These are phyloP conservation scores for Laetiporus sulphureus DNA, from an alignment of 1,284 basidiomycete genomes.

Conservation along the genomic window DNA sequence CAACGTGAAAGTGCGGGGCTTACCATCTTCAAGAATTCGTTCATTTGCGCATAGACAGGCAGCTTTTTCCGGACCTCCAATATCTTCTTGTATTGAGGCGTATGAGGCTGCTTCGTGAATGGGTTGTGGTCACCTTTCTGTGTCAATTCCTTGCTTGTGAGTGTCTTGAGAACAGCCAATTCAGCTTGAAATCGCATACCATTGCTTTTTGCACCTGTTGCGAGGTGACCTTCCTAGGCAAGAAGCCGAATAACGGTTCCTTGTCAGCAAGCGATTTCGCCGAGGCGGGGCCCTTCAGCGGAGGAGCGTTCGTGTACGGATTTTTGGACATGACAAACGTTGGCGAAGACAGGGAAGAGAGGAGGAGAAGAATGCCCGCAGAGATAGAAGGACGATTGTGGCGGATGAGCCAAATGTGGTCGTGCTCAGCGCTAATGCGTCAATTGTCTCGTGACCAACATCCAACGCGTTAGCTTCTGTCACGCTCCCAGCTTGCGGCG, in stretches of 20 bases:
- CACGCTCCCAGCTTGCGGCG: constrained; percentile 1
- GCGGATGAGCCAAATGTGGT: neutral
- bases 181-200: constrained; percentile 40
- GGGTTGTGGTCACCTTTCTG: constrained; percentile 85
- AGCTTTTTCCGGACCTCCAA: constrained; percentile 81
- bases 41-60: constrained; percentile 92
- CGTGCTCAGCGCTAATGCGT: neutral
- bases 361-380: neutral
- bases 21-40: constrained; percentile 82
- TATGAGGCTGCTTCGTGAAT: constrained; percentile 79
- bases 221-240: constrained; percentile 46
- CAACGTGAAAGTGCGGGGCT: constrained; percentile 26
- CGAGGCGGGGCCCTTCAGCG: constrained; percentile 6
- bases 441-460: neutral
- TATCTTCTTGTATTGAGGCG: constrained; percentile 83
- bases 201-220: constrained; percentile 22
- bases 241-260: constrained; percentile 49
- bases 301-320: constrained; percentile 20
- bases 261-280: constrained; percentile 8
- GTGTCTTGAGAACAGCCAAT: too few species aligned
- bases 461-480: neutral
- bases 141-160: neutral
- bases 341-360: neutral
- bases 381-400: neutral
- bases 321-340: constrained; percentile 11